Evolutionary conservation across 441 rosid genomes (phyloP).

Genomic region (Adansonia rubrostipa): DNA sequence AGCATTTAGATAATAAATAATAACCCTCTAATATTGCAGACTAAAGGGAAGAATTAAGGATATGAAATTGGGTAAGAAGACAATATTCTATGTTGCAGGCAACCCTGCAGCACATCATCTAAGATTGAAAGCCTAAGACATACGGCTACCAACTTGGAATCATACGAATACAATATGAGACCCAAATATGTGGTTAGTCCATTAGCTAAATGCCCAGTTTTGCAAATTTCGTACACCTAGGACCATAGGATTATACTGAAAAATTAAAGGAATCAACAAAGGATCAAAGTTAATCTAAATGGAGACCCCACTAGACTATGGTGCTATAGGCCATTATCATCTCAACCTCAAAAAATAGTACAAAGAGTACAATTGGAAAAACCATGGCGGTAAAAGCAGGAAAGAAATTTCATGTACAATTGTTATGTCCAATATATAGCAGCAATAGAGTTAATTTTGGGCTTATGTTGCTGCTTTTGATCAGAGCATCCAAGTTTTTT

Average conservation of each 20-base stretch:
- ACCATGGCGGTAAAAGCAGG: not conserved
- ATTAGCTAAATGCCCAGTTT: conserved; percentile 4
- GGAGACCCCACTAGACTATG: not conserved
- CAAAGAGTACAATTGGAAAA: not conserved
- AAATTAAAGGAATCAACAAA: conserved; percentile 4
- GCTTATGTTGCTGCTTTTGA: not conserved
- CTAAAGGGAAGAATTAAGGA: not conserved
- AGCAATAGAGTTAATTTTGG: not conserved
- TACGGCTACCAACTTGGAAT: not conserved
- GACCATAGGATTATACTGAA: not conserved
- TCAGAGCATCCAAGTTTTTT: not conserved
- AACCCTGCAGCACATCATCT: not conserved
- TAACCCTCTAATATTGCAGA: not conserved
- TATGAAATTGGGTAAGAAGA: not conserved
- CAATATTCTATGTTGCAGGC: not conserved
- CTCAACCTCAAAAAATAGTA: not conserved
- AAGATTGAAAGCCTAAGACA: not conserved
- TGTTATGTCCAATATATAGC: not conserved
- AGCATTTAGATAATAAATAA: not conserved
- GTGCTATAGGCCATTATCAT: not conserved
- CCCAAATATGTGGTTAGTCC: not conserved
- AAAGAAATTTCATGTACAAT: not conserved
- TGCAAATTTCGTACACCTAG: not conserved
- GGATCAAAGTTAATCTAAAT: conserved; percentile 14
- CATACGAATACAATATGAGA: not conserved